phyloP scores from a whole-genome alignment of 768 basidiomycete genomes.

The Amanita thiersii region DNA sequence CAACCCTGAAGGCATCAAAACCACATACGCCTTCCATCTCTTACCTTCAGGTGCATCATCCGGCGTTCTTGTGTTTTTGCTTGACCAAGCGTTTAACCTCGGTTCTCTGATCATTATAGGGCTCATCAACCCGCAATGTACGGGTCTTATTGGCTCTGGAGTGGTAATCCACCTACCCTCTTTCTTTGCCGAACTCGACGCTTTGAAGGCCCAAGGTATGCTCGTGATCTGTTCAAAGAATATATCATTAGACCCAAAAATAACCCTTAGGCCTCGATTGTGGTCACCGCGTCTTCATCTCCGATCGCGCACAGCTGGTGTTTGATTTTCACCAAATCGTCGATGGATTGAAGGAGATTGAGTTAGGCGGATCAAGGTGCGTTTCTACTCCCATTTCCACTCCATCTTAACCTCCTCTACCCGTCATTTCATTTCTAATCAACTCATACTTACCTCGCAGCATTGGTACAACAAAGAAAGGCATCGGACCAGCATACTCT shows the following conservation, averaged over 20 bases:
- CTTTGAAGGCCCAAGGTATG: conserved; percentile 74
- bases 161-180: conserved; percentile 96
- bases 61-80: conserved; percentile 4
- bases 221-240: not conserved
- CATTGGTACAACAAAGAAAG: conserved; percentile 97
- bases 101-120: conserved; percentile 35
- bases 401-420: not conserved
- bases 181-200: conserved; percentile 90
- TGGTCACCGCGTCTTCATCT: conserved; percentile 78
- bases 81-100: conserved; percentile 1
- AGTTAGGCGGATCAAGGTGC: conserved; percentile 83
- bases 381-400: conserved; percentile 1
- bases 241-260: not conserved
- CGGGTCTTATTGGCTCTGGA: conserved; percentile 85
- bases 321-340: conserved; percentile 99
- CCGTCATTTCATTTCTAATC: conserved; percentile 6
- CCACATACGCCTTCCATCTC: conserved; percentile 91
- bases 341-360: conserved; percentile 96
- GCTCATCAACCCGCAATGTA: conserved; percentile 79
- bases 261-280: conserved; percentile 67
- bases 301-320: conserved; percentile 94
- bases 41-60: conserved; percentile 73
- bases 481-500: conserved; percentile 98
- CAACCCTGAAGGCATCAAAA: conserved; percentile 61
- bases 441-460: conserved; percentile 24